A percentile compares a stretch with the other conserved stretches of the same genome.
These are phyloP conservation scores for Chaetomium sp. DNA, from an alignment of 2,329 filamentous ascomycete genomes.

Conservation along the genomic window DNA sequence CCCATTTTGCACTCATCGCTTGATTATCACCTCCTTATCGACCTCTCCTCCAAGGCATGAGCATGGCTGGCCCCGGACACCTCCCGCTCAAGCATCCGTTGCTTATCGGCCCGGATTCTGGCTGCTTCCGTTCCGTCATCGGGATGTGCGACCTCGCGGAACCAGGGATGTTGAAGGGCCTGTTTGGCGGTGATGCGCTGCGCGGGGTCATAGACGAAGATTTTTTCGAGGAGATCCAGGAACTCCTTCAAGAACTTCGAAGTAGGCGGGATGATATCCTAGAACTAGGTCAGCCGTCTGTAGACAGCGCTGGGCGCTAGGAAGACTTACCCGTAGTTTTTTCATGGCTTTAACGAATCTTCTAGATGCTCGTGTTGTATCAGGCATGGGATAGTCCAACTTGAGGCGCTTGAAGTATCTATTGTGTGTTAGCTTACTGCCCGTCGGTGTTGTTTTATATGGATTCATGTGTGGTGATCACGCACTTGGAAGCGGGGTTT, in stretches of 20 bases:
- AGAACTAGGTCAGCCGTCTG: slow-evolving; percentile 19
- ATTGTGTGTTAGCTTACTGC: slow-evolving; percentile 6
- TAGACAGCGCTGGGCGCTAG: neutral
- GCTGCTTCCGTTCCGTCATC: slow-evolving; percentile 64
- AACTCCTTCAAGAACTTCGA: slow-evolving; percentile 56
- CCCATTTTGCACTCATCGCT: slow-evolving; percentile 2
- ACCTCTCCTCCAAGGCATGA: slow-evolving; percentile 15
- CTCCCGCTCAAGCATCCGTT: slow-evolving; percentile 36
- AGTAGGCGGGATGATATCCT: slow-evolving; percentile 60
- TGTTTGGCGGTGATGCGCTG: slow-evolving; percentile 61
- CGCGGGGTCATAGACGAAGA: slow-evolving; percentile 61
- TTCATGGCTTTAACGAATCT: slow-evolving; percentile 70
- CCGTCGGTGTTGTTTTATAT: neutral
- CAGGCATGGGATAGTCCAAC: slow-evolving; percentile 57
- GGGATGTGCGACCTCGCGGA: slow-evolving; percentile 54
- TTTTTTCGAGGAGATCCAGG: slow-evolving; percentile 57
- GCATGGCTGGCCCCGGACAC: slow-evolving; percentile 19
- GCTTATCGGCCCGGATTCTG: slow-evolving; percentile 50
- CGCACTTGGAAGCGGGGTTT: slow-evolving; percentile 59
- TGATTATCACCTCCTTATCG: slow-evolving; percentile 6
- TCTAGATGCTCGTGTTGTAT: slow-evolving; percentile 58
- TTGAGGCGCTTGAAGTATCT: slow-evolving; percentile 62
- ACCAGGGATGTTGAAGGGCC: slow-evolving; percentile 62
- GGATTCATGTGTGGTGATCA: neutral
- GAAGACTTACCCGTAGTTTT: slow-evolving; percentile 48